These are phyloP conservation scores for Hyaloperonospora arabidopsidis DNA, from an alignment of 352 stramenopile species.

Conservation along the genomic window DNA sequence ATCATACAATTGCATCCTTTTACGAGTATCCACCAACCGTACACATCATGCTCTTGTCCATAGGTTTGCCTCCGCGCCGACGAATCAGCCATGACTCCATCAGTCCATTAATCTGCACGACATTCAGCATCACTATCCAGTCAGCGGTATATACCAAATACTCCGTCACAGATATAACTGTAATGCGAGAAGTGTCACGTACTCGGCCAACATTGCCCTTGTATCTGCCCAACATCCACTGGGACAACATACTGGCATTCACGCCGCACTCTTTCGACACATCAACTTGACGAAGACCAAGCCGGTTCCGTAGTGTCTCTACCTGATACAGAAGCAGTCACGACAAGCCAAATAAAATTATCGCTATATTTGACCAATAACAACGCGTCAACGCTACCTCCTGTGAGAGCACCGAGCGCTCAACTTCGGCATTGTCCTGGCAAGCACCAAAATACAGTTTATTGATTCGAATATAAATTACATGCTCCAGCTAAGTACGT, in stretches of 20 bases:
- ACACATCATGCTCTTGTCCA: conserved; percentile 68
- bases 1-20: too few species aligned
- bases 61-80: conserved; percentile 67
- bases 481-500: too few species aligned
- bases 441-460: conserved; percentile 4
- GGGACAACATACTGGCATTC: conserved; percentile 80
- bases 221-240: conserved; percentile 83
- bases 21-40: conserved; percentile 5
- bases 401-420: conserved; percentile 71
- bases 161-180: background rate
- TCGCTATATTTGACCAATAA: background rate
- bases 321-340: conserved; percentile 29
- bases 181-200: conserved; percentile 9
- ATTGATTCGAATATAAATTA: conserved; percentile 3
- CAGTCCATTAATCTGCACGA: conserved; percentile 63
- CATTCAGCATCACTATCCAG: conserved; percentile 1
- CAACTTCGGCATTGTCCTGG: conserved; percentile 81
- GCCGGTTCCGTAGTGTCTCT: conserved; percentile 59
- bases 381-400: conserved; percentile 28
- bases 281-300: conserved; percentile 71
- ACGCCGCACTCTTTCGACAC: conserved; percentile 82
- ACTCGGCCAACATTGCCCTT: conserved; percentile 76
- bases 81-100: conserved; percentile 83
- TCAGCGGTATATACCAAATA: background rate
- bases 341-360: background rate